A percentile compares a stretch with the other conserved stretches of the same genome.
These are phyloP conservation scores for Salpingoeca rosetta DNA, from an alignment of 78 protist species.

Conservation along the genomic window DNA sequence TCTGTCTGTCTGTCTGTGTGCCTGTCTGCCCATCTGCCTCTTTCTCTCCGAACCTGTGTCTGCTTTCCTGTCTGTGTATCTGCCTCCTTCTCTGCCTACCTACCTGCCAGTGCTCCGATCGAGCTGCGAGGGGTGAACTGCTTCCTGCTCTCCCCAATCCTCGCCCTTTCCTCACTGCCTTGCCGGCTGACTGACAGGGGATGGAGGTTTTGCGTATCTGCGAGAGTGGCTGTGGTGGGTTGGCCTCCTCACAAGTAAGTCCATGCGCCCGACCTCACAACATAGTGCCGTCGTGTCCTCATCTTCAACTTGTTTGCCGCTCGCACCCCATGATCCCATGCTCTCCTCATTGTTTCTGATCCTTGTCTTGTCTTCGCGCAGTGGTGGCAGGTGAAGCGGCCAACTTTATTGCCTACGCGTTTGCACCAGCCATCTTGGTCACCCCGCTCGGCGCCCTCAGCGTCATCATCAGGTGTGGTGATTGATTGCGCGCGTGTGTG, in stretches of 20 bases:
- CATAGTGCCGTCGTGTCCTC: neutral
- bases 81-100: neutral
- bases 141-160: neutral
- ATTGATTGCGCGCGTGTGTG: neutral
- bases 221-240: slow-evolving; percentile 18
- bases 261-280: no score
- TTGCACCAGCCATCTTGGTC: slow-evolving; percentile 19
- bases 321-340: neutral
- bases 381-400: slow-evolving; percentile 13
- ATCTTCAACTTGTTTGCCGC: neutral
- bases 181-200: neutral
- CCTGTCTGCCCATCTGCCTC: no score
- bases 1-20: no score
- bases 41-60: no score
- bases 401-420: slow-evolving; percentile 16
- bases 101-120: neutral
- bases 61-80: no score
- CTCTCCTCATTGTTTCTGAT: neutral
- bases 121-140: neutral
- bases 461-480: neutral
- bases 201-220: slow-evolving; percentile 1
- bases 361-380: no score
- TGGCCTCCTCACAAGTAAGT: neutral
- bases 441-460: slow-evolving; percentile 20
- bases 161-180: neutral